Evolutionary conservation across 2,329 filamentous ascomycete species (phyloP), one percentile per base, ranked within the genome.

Genomic region (Penicillium brevicompactum): DNA sequence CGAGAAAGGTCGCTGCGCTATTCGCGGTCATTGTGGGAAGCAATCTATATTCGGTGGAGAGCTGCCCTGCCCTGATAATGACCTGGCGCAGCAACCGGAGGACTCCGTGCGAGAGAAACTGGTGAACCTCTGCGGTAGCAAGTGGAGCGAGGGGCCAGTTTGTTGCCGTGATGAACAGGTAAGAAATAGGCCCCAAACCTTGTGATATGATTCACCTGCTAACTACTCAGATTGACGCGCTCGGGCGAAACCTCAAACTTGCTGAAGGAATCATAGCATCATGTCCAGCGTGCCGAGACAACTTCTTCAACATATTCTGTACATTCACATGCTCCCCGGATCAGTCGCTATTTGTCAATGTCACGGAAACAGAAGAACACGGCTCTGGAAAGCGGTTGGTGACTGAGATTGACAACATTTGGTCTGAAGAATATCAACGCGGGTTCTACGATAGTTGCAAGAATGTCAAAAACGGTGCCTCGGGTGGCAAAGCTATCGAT

Each of bases 271-370:
- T 99, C 69, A 92, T 99, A 71, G 87, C 92, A 24, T 91, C 92
- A 9, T 99, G 94, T 72, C 94, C 94, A 1, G 94, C 95, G 31
- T 99, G 94, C 83, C 96, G 94, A 75, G 89, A 92, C 67, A 99
- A 99, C 80, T 99, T 99, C 80, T 97, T 91, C 81, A 96, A 99
- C 78, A 82, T 95, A 43, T 99, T 99, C 75, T 99, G 94, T 78
- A 95, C 92, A 4, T 97, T 99, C 70, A 97, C 92, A 2, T 99
- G 95, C 78, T 99, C 94, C 4, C 93, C 95, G 5, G 89, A 99
- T 68, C 94, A 99, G 73, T 97, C 92, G 0, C 80, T 96, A 0
- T 99, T 99, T 70, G 81, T 99, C 71, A 99, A 99, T 68, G 86
- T 99, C 42, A 97, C 94, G 10, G 77, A 87, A 50, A 89, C 87